A percentile compares a stretch with the other conserved stretches of the same genome.
Evolutionary conservation across 2,329 filamentous ascomycete species (phyloP).

Genomic region (Microthyrium microscopicum): DNA sequence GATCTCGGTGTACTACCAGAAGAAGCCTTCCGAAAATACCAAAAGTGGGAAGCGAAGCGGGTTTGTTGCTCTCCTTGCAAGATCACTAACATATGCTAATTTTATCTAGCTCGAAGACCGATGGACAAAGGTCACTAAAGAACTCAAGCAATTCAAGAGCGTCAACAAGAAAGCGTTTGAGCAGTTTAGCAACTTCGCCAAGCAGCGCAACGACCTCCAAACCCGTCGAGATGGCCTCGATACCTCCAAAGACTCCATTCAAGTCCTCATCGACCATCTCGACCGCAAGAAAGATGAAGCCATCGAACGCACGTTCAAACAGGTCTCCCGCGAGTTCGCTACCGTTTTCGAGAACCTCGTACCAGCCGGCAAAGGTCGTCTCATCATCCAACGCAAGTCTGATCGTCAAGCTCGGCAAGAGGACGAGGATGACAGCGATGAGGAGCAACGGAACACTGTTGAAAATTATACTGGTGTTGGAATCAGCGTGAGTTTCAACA

Average conservation of each 20-base stretch:
- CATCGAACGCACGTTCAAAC: constrained; percentile 95
- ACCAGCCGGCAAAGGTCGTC: constrained; percentile 74
- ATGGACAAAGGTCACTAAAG: constrained; percentile 81
- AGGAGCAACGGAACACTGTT: constrained; percentile 37
- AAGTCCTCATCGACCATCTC: constrained; percentile 79
- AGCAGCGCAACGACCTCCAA: constrained; percentile 72
- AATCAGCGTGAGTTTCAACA: constrained; percentile 97
- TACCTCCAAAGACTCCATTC: constrained; percentile 69
- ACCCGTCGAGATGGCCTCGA: constrained; percentile 78
- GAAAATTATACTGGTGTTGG: constrained; percentile 95
- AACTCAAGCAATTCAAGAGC: constrained; percentile 88
- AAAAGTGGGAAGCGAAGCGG: constrained; percentile 60
- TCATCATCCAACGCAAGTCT: constrained; percentile 82
- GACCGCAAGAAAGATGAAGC: constrained; percentile 95
- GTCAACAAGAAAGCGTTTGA: constrained; percentile 99
- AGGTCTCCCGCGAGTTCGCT: constrained; percentile 85
- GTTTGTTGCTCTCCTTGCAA: constrained; percentile 30
- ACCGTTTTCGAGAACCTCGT: constrained; percentile 91
- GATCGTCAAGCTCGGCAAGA: constrained; percentile 50
- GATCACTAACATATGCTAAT: constrained; percentile 11
- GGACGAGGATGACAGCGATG: constrained; percentile 36
- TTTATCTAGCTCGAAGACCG: constrained; percentile 41
- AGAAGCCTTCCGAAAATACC: constrained; percentile 83
- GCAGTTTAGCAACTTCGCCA: constrained; percentile 95
- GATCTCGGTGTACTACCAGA: constrained; percentile 87